phyloP scores from a whole-genome alignment of 495 filamentous ascomycete genomes.

The Neurospora tetraspora region DNA sequence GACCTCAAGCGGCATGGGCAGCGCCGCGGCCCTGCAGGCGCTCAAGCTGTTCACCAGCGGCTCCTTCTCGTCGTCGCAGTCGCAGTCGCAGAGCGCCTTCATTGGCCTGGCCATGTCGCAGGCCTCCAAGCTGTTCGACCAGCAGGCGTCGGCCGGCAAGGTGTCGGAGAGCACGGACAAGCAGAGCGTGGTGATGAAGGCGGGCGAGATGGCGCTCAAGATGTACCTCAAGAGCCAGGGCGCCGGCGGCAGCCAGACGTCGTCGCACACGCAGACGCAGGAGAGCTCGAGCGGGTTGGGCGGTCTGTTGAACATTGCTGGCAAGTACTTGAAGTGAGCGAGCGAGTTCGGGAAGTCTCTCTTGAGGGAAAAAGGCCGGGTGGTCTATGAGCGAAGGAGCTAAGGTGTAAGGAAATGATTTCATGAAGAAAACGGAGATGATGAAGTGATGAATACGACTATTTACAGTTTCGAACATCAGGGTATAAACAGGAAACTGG shows the following conservation, averaged over 20 bases:
- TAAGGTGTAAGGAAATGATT: background rate
- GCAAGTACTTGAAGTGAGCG: slow-evolving; percentile 3
- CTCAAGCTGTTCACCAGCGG: slow-evolving; percentile 52
- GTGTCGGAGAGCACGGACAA: slow-evolving; percentile 36
- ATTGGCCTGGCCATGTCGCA: slow-evolving; percentile 45
- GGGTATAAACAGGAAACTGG: background rate
- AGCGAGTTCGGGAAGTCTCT: background rate
- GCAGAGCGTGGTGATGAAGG: slow-evolving; percentile 41
- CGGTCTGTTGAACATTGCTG: slow-evolving; percentile 11
- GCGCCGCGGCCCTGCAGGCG: slow-evolving; percentile 58
- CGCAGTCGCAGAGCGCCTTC: slow-evolving; percentile 33
- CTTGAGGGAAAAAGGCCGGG: background rate
- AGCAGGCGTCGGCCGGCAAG: slow-evolving; percentile 36
- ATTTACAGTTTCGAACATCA: background rate
- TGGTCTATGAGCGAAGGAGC: background rate
- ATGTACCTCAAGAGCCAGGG: slow-evolving; percentile 45
- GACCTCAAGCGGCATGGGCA: slow-evolving; percentile 38
- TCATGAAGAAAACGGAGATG: background rate
- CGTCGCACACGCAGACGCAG: background rate
- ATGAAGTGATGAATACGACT: background rate
- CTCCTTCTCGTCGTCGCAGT: slow-evolving; percentile 12
- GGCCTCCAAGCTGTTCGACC: slow-evolving; percentile 44
- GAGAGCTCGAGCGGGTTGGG: slow-evolving; percentile 8
- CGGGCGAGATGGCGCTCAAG: slow-evolving; percentile 44
- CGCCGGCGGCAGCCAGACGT: background rate